Conservation (phyloP, 441 rosid species). For the Corymbia calophylla region DNA sequence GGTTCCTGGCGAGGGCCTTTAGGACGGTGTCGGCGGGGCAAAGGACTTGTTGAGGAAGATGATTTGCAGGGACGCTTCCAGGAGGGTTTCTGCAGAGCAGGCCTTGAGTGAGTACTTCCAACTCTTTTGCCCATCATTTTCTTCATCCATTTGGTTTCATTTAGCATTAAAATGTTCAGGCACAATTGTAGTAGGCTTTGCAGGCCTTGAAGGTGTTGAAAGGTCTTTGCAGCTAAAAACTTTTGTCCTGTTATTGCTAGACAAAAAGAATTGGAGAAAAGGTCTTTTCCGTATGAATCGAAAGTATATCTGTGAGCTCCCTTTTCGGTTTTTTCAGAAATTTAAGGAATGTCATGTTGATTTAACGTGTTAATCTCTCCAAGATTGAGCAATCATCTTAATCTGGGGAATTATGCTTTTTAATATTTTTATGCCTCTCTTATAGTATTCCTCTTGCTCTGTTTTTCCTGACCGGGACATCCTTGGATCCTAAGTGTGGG, state of each 20-base stretch:
- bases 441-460: neutral
- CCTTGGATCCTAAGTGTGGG: neutral
- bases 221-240: neutral
- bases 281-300: neutral
- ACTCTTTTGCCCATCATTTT: neutral
- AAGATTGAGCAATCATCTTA: neutral
- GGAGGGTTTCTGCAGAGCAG: conserved; percentile 72
- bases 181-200: neutral
- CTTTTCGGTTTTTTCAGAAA: neutral
- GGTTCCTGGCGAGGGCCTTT: conserved; percentile 45
- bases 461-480: neutral
- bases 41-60: conserved; percentile 67
- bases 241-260: neutral
- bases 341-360: neutral
- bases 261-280: neutral
- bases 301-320: neutral
- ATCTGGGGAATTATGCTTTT: neutral
- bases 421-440: neutral
- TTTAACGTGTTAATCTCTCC: neutral
- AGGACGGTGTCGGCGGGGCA: conserved; percentile 31
- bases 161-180: neutral
- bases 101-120: conserved; percentile 36
- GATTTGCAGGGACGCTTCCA: conserved; percentile 59
- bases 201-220: neutral
- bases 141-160: neutral